Base-by-base conservation (phyloP, 192 early-diverging fungal species). In the Coemansia pectinata region DNA sequence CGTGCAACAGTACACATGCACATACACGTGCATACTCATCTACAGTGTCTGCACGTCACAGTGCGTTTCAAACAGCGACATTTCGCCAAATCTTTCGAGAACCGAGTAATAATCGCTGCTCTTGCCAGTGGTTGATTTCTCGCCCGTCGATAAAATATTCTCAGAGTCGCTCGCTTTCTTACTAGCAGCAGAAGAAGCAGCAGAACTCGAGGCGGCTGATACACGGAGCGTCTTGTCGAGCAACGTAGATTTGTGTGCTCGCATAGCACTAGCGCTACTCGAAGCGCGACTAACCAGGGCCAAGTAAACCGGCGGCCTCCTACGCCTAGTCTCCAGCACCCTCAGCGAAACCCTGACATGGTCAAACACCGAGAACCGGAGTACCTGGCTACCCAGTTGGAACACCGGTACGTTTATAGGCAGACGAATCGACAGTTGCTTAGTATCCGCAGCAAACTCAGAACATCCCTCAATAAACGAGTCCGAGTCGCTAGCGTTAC, bases 271-370 rank as follows among this genome's bases (percentile, higher is more conserved):
- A 14, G 55, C 55, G 5, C 27, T 33, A 12, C 19, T 42, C 15
- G 29, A 12, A 4, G 67, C 73, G 7, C 86, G 78, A 50, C 86
- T 88, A 52, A 90, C 81, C 38, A 90, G 70, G 0, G 86, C 86
- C 89, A 91, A 79, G 62, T 90, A 88, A 17, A 90, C 87, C 31
- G 81, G 85, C 45, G 89, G 86, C 0, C 89, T 85, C 53, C 89
- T 83, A 6, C 89, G 86, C 48, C 85, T 81, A 12, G 89, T 87
- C 52, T 79, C 86, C 11, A 87, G 85, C 33, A 91, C 71, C 17
- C 86, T 83, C 17, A 91, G 67, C 0, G 79, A 74, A 2, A 91
- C 88, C 39, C 72, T 83, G 59, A 91, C 87, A 33, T 86, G 86
- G 59, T 91, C 90, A 74, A 91, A 91, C 25, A 90, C 64, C 2